A percentile compares a stretch with the other conserved stretches of the same genome.
These are phyloP conservation scores for Bryoerythrophyllum caledonicum DNA, from an alignment of 225 moss, liverwort and hornwort species.

Conservation along the genomic window DNA sequence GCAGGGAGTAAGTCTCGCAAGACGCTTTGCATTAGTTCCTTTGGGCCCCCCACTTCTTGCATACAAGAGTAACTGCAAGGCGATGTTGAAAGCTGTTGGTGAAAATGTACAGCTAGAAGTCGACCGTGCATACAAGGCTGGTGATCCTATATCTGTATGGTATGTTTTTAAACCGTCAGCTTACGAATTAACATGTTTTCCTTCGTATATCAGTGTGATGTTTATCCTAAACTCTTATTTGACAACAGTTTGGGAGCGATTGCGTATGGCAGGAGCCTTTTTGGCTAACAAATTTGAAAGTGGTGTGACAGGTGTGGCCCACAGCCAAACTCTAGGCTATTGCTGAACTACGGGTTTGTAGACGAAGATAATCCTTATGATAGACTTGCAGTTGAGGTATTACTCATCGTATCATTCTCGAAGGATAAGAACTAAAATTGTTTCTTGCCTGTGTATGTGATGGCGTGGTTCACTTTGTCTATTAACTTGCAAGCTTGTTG, in stretches of 20 bases:
- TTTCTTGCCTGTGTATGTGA: neutral
- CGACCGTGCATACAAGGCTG: slow-evolving; percentile 88
- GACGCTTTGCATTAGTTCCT: slow-evolving; percentile 94
- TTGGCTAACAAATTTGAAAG: slow-evolving; percentile 24
- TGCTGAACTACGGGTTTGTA: slow-evolving; percentile 98
- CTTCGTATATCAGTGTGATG: neutral
- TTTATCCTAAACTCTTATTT: neutral
- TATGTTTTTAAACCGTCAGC: slow-evolving; percentile 34
- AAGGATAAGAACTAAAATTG: neutral
- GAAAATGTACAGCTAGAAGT: slow-evolving; percentile 80
- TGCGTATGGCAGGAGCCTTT: slow-evolving; percentile 7
- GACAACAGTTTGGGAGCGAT: slow-evolving; percentile 11
- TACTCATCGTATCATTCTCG: neutral
- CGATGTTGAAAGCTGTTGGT: slow-evolving; percentile 92
- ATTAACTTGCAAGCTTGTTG: slow-evolving; percentile 6
- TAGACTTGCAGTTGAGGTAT: slow-evolving; percentile 83
- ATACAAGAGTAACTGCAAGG: slow-evolving; percentile 89
- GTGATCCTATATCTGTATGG: slow-evolving; percentile 95
- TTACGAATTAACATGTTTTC: neutral
- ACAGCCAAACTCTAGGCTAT: slow-evolving; percentile 91
- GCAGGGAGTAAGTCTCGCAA: slow-evolving; percentile 95
- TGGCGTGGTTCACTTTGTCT: slow-evolving; percentile 7
- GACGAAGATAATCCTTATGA: slow-evolving; percentile 97
- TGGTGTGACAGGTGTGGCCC: slow-evolving; percentile 85
- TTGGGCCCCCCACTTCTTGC: slow-evolving; percentile 92